Percentiles rank a stretch among this genome's conserved stretches.
Evolutionary conservation across 495 filamentous ascomycete species (phyloP).

Genomic region (Halenospora varia): DNA sequence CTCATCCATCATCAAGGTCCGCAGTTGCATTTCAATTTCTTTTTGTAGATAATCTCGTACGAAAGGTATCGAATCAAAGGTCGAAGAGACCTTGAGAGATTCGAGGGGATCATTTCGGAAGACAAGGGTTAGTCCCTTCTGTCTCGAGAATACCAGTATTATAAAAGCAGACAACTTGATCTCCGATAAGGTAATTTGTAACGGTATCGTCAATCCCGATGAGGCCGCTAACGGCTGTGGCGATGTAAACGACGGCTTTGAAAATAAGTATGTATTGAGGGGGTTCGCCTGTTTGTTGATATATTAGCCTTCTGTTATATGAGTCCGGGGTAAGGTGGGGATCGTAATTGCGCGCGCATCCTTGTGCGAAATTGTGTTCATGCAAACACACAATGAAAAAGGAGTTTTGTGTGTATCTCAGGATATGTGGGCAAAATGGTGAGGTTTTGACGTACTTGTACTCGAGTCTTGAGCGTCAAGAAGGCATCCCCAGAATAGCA

Average conservation of each 20-base stretch:
- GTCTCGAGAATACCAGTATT: conserved; percentile 92
- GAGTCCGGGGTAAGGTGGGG: not conserved
- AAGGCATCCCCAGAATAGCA: conserved; percentile 93
- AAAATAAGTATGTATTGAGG: conserved; percentile 89
- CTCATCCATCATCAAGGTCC: conserved; percentile 95
- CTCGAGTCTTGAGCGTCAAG: conserved; percentile 87
- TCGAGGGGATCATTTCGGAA: conserved; percentile 98
- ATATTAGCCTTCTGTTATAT: conserved; percentile 42
- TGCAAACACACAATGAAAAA: not conserved
- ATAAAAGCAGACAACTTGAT: conserved; percentile 98
- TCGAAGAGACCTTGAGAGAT: conserved; percentile 95
- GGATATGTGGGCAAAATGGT: not conserved
- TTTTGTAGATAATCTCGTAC: conserved; percentile 95
- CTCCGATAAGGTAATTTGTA: conserved; percentile 94
- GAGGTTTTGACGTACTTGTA: conserved; percentile 56
- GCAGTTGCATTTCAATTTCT: conserved; percentile 91
- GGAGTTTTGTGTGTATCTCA: not conserved
- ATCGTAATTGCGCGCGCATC: conserved; percentile 6
- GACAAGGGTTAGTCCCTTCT: conserved; percentile 93
- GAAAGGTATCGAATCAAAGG: conserved; percentile 97
- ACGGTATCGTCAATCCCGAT: conserved; percentile 89
- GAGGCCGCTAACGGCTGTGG: conserved; percentile 90
- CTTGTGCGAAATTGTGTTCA: conserved; percentile 4
- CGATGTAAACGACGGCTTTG: conserved; percentile 86
- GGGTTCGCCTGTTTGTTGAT: conserved; percentile 74